phyloP scores from a whole-genome alignment of 768 basidiomycete genomes.

The Trametes punicea region DNA sequence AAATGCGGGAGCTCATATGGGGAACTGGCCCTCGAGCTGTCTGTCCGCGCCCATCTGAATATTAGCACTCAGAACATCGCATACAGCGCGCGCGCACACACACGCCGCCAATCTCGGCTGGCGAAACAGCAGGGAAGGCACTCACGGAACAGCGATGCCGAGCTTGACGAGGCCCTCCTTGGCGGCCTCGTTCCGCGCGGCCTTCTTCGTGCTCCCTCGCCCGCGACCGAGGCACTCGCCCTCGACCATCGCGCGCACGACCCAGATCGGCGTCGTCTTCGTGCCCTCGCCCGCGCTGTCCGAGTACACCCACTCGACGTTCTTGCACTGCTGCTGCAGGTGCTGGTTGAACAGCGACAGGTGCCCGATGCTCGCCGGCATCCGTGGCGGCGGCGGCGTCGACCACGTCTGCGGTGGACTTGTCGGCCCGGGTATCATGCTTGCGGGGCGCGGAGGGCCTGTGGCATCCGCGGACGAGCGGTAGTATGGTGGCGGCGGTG shows the following conservation, averaged over 20 bases:
- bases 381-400: constrained; percentile 25
- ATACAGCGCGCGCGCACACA: neutral
- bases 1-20: constrained; percentile 23
- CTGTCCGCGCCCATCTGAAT: constrained; percentile 5
- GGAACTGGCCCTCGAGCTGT: constrained; percentile 15
- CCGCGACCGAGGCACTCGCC: constrained; percentile 59
- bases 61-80: constrained; percentile 1
- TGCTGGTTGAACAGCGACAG: constrained; percentile 80
- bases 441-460: neutral
- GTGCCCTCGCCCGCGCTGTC: constrained; percentile 45
- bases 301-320: constrained; percentile 71
- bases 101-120: neutral
- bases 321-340: constrained; percentile 52
- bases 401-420: constrained; percentile 19
- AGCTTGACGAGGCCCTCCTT: constrained; percentile 64
- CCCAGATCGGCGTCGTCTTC: constrained; percentile 76
- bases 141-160: constrained; percentile 45
- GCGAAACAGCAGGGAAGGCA: neutral
- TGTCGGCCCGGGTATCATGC: neutral
- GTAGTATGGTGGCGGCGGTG: neutral
- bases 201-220: constrained; percentile 72
- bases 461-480: constrained; percentile 13
- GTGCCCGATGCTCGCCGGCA: constrained; percentile 49
- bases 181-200: constrained; percentile 78
- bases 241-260: constrained; percentile 59